Conservation (phyloP, 805 yeast species). For the Candida sakaeoensis region DNA sequence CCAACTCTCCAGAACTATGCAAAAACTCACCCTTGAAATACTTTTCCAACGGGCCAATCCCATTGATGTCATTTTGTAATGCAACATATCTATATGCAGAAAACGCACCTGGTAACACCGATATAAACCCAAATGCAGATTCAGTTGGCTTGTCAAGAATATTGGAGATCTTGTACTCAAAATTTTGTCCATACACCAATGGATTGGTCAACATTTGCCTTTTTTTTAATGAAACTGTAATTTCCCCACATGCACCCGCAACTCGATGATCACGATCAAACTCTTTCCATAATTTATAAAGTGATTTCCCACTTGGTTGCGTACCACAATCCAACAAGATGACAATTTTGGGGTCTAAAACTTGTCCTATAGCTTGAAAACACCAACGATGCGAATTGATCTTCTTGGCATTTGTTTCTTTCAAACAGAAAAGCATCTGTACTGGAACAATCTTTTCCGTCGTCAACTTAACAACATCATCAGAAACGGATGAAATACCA, state of each 20-base stretch:
- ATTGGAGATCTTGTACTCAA: slow-evolving; percentile 65
- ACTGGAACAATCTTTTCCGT: slow-evolving; percentile 58
- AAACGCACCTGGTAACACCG: slow-evolving; percentile 67
- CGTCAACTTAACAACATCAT: slow-evolving; percentile 52
- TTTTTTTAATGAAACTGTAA: slow-evolving; percentile 52
- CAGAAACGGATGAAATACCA: slow-evolving; percentile 38
- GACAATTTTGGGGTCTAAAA: slow-evolving; percentile 55
- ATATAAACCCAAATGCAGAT: slow-evolving; percentile 59
- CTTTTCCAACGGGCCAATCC: slow-evolving; percentile 59
- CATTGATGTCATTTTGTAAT: slow-evolving; percentile 49
- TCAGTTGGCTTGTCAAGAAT: slow-evolving; percentile 66
- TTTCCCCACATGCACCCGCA: slow-evolving; percentile 74
- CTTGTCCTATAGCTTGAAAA: slow-evolving; percentile 59
- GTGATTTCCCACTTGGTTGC: slow-evolving; percentile 54
- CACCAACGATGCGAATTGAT: slow-evolving; percentile 70
- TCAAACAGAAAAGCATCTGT: slow-evolving; percentile 57
- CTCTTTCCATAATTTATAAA: slow-evolving; percentile 60
- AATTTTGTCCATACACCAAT: slow-evolving; percentile 61
- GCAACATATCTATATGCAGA: slow-evolving; percentile 63
- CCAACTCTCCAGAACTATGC: slow-evolving; percentile 54
- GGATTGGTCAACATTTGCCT: slow-evolving; percentile 53
- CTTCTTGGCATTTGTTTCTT: slow-evolving; percentile 60
- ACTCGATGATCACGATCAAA: slow-evolving; percentile 55
- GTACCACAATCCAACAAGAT: slow-evolving; percentile 63
- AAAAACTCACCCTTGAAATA: slow-evolving; percentile 63